Conservation (phyloP, 148 eudicot species). For the Spergularia marina region DNA sequence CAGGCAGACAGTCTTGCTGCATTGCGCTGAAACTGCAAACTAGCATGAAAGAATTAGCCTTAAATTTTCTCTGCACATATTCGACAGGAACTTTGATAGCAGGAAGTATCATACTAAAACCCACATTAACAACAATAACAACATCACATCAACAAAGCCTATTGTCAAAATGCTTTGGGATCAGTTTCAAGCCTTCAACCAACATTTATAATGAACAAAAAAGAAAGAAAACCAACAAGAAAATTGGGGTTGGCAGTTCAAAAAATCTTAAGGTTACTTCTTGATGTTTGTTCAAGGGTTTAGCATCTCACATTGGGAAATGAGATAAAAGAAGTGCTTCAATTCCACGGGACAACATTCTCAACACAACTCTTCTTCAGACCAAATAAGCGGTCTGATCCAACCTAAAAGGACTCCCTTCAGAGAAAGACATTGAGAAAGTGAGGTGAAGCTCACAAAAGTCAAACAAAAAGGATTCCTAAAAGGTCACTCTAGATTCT, state of each 20-base stretch:
- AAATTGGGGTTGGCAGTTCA: background rate
- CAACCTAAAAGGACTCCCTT: background rate
- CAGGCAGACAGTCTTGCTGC: background rate
- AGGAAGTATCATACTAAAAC: background rate
- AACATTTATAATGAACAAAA: background rate
- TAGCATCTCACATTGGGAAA: background rate
- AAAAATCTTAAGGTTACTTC: too few relatives aligned
- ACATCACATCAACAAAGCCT: too few relatives aligned
- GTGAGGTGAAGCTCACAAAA: background rate
- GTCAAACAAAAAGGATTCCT: background rate
- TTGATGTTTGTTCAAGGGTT: background rate
- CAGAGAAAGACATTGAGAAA: background rate
- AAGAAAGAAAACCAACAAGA: background rate
- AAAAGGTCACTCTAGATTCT: background rate
- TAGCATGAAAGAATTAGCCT: background rate
- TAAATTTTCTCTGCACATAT: background rate
- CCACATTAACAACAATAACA: background rate
- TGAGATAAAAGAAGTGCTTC: too few relatives aligned
- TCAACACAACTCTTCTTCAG: too few relatives aligned
- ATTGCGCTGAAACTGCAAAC: constrained; percentile 3
- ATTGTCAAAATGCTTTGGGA: too few relatives aligned
- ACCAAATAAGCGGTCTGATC: background rate
- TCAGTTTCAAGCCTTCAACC: too few relatives aligned
- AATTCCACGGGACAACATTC: too few relatives aligned
- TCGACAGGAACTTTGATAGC: background rate